phyloP scores from a whole-genome alignment of 2,329 filamentous ascomycete genomes.

The Alternaria sp. region DNA sequence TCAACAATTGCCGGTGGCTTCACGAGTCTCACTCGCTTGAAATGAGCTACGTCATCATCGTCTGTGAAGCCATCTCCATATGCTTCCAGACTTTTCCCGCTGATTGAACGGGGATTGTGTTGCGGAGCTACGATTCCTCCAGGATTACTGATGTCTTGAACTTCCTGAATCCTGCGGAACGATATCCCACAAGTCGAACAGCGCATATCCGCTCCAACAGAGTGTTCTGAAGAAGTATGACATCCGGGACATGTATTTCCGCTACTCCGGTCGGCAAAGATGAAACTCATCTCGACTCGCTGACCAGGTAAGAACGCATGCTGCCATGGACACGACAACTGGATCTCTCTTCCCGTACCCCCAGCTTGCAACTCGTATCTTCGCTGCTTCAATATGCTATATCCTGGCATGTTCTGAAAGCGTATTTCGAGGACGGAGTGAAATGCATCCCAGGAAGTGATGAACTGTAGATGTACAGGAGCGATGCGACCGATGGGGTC shows the following conservation, averaged over 20 bases:
- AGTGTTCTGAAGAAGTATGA: rapidly evolving
- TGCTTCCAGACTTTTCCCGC: too few species aligned
- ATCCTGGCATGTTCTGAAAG: neutral
- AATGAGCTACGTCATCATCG: too few species aligned
- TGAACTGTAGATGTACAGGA: neutral
- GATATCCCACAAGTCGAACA: neutral
- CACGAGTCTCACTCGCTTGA: too few species aligned
- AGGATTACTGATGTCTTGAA: too few species aligned
- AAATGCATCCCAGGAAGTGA: neutral
- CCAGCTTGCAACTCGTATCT: neutral
- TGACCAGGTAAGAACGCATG: neutral
- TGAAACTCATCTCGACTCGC: neutral
- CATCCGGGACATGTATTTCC: neutral
- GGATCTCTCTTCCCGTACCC: neutral
- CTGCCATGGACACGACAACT: neutral
- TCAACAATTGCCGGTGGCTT: too few species aligned
- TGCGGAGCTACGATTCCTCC: too few species aligned
- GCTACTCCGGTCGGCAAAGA: neutral
- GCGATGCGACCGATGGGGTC: neutral
- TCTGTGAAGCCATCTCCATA: too few species aligned
- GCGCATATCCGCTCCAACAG: neutral
- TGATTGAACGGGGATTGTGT: too few species aligned
- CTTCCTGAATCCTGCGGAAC: neutral
- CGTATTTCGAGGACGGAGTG: neutral
- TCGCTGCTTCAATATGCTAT: neutral